Base-by-base conservation (phyloP, 495 filamentous ascomycete genomes). In the Penicillium arizonense region DNA sequence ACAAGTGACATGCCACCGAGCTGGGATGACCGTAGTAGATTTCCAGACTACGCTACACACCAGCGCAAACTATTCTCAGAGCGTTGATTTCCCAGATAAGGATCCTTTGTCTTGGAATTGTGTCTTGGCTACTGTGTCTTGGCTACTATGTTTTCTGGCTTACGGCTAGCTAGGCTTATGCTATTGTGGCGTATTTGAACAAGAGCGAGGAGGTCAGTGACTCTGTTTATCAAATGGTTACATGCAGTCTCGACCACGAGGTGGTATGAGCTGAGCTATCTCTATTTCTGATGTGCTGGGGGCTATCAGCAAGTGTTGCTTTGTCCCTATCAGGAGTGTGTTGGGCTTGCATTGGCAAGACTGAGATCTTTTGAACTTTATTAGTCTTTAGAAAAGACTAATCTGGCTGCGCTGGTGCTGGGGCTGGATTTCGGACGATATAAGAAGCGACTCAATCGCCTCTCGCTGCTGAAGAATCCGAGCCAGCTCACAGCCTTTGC, bases 191-290 rank as follows among this genome's bases (percentile, higher is more conserved):
- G 2, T 11, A 26, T 35, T 26, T 6, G 38, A 52, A 34, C 16
- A 14, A 45, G 0, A 13, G n/a, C 11, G 7, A 14, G 13, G 14
- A 16, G 3, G 16, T 20, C 4, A 28, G n/a, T 26, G 14, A n/a
- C 8, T 18, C 8, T 18, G 21, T 24, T n/a, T 26, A 44, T 36
- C 14, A 42, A 46, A 47, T 10, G 42, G 51, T 53, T 53, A 42
- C 51, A 53, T 47, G 12, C 18, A 38, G 6, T 6, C 14, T 12
- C 26, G 24, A 18, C 23, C 9, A 5, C 26, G 18, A 53, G 51
- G 51, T 53, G 9, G 51, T 24, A 47, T 41, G 26, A 7, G 43
- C 5, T 40, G 18, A 18, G 12, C 23, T 26, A 30, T 26, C 14
- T 7, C 4, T 24, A 26, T 44, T 26, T 51, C 39, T 43, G 32